Conservation (phyloP, 2,329 filamentous ascomycete species). For the Aureobasidium melanogenum region DNA sequence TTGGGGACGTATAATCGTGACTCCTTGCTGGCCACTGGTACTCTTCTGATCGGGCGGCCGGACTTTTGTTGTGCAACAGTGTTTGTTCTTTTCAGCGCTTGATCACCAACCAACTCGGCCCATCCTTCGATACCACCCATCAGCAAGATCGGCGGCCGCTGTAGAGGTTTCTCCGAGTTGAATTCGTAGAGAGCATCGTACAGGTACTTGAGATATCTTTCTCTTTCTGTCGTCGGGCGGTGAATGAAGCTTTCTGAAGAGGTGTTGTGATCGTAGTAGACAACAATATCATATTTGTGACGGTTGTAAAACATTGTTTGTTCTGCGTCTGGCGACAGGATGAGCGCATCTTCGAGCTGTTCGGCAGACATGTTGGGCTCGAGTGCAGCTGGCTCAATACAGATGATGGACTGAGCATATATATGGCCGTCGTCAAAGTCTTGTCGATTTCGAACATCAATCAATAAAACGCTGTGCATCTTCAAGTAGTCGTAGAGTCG, state of each 20-base stretch:
- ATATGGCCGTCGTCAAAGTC: conserved; percentile 87
- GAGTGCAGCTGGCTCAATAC: conserved; percentile 74
- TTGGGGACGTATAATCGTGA: conserved; percentile 45
- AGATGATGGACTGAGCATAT: conserved; percentile 73
- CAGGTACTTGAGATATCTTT: conserved; percentile 57
- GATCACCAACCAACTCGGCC: conserved; percentile 68
- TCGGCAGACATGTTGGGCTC: conserved; percentile 59
- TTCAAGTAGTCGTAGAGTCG: conserved; percentile 64
- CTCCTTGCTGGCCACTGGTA: conserved; percentile 38
- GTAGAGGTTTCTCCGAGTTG: conserved; percentile 68
- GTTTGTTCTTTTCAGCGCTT: conserved; percentile 51
- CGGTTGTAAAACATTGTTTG: conserved; percentile 62
- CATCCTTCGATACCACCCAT: conserved; percentile 79
- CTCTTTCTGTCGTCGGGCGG: conserved; percentile 32
- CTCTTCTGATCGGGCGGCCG: conserved; percentile 42
- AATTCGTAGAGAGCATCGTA: conserved; percentile 75
- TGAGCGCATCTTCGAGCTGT: conserved; percentile 57
- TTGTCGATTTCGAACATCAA: conserved; percentile 74
- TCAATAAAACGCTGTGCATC: conserved; percentile 61
- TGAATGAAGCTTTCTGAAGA: conserved; percentile 50
- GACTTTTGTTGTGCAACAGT: conserved; percentile 43
- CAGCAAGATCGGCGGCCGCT: conserved; percentile 65
- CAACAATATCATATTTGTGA: conserved; percentile 73
- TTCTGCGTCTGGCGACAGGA: conserved; percentile 66
- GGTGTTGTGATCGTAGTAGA: conserved; percentile 75